phyloP scores from a whole-genome alignment of 2,329 filamentous ascomycete species.

The Fusarium nodosum region DNA sequence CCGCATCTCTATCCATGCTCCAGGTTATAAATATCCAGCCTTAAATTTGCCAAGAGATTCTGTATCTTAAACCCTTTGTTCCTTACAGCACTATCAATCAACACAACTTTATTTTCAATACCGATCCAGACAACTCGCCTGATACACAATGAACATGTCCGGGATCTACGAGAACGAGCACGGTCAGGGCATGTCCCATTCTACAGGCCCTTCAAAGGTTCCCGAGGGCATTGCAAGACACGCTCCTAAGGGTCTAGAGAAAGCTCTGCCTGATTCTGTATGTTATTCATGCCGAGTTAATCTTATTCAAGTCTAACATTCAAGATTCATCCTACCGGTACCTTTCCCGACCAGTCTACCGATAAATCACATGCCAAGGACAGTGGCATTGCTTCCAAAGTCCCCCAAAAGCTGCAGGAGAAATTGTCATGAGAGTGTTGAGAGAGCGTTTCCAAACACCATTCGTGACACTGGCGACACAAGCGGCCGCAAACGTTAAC shows the following conservation, averaged over 20 bases:
- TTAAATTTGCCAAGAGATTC: not conserved
- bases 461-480: constrained; percentile 45
- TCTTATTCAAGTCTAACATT: not conserved
- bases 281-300: rapidly evolving
- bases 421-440: constrained; percentile 42
- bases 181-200: constrained; percentile 41
- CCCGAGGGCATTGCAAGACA: constrained; percentile 36
- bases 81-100: not conserved
- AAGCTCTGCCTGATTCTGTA: constrained; percentile 44
- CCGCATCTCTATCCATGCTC: not conserved
- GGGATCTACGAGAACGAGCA: constrained; percentile 23
- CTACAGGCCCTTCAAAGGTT: constrained; percentile 41
- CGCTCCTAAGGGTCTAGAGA: constrained; percentile 32
- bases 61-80: not conserved
- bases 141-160: constrained; percentile 3
- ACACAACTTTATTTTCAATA: not conserved
- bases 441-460: constrained; percentile 39
- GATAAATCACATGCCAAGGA: constrained; percentile 42
- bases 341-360: constrained; percentile 32
- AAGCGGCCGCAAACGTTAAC: constrained; percentile 11
- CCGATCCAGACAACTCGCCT: not conserved
- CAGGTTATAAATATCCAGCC: not conserved
- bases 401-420: constrained; percentile 47
- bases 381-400: constrained; percentile 33
- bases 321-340: constrained; percentile 44